phyloP scores from a whole-genome alignment of 805 yeast genomes.

The Ogataea degrootiae region DNA sequence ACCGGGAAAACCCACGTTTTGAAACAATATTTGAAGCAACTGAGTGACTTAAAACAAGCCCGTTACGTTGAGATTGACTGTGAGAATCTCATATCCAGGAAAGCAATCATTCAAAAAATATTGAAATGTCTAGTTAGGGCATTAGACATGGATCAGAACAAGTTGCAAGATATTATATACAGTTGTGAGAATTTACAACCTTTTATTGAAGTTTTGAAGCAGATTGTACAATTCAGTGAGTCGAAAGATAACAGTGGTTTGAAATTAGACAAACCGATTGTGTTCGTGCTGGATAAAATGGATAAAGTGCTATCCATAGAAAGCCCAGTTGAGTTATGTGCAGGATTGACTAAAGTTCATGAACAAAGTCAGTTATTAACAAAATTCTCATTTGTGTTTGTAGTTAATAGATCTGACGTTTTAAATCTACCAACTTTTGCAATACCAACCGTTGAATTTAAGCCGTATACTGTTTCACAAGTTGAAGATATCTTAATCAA shows the following conservation, averaged over 20 bases:
- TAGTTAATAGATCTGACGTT: conserved; percentile 37
- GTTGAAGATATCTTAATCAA: conserved; percentile 32
- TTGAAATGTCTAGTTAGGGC: conserved; percentile 27
- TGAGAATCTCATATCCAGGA: conserved; percentile 39
- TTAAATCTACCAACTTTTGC: conserved; percentile 33
- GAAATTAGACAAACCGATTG: conserved; percentile 28
- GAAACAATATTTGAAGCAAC: conserved; percentile 25
- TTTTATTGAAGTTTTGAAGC: conserved; percentile 38
- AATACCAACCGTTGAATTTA: conserved; percentile 38
- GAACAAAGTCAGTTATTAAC: conserved; percentile 33
- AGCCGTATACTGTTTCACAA: conserved; percentile 34
- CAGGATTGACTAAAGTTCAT: conserved; percentile 37
- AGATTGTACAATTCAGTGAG: conserved; percentile 19
- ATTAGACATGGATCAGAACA: conserved; percentile 4
- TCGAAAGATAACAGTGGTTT: neutral
- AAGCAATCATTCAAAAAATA: conserved; percentile 38
- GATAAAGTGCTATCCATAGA: conserved; percentile 35
- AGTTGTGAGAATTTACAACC: conserved; percentile 38
- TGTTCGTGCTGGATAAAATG: conserved; percentile 43
- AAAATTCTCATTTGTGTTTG: conserved; percentile 35
- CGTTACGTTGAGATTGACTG: conserved; percentile 35
- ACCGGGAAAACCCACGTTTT: conserved; percentile 44
- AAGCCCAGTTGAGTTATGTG: conserved; percentile 33
- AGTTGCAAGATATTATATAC: conserved; percentile 15
- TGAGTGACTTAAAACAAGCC: conserved; percentile 16